phyloP scores from a whole-genome alignment of 1,284 basidiomycete genomes.

The Earliella scabrosa region DNA sequence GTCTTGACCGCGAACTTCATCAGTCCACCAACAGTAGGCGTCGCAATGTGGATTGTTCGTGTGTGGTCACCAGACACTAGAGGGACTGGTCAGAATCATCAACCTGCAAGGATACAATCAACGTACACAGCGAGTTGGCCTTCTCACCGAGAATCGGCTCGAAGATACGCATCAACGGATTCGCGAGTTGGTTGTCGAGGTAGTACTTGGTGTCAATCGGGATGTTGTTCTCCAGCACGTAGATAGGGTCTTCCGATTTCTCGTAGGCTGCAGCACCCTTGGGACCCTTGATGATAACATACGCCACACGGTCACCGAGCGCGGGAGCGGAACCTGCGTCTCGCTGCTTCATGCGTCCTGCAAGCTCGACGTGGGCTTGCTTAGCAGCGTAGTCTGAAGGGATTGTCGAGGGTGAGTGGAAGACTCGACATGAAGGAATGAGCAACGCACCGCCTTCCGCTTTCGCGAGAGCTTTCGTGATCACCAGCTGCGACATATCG shows the following conservation, averaged over 20 bases:
- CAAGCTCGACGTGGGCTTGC: slow-evolving; percentile 94
- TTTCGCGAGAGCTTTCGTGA: slow-evolving; percentile 95
- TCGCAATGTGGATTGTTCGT: slow-evolving; percentile 91
- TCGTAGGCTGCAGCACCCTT: slow-evolving; percentile 98
- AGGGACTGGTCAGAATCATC: slow-evolving; percentile 1
- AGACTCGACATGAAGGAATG: background rate
- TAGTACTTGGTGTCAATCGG: slow-evolving; percentile 98
- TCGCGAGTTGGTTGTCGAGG: slow-evolving; percentile 94
- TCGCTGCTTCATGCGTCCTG: slow-evolving; percentile 92
- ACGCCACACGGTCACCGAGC: slow-evolving; percentile 94
- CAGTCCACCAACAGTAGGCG: slow-evolving; percentile 90
- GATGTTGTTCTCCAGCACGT: slow-evolving; percentile 94
- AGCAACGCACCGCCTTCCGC: slow-evolving; percentile 71
- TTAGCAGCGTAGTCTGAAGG: slow-evolving; percentile 82
- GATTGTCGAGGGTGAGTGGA: slow-evolving; percentile 4
- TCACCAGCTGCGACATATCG: slow-evolving; percentile 97
- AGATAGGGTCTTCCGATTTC: slow-evolving; percentile 96
- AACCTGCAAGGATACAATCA: no score
- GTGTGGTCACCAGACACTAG: slow-evolving; percentile 94
- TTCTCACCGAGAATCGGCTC: slow-evolving; percentile 96
- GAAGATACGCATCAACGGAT: slow-evolving; percentile 95
- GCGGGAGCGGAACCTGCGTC: slow-evolving; percentile 94
- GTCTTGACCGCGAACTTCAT: slow-evolving; percentile 98
- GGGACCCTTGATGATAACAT: slow-evolving; percentile 95
- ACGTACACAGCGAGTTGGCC: slow-evolving; percentile 55